Base-by-base conservation (phyloP, 202 grass and related monocot species). In the Carex arenaria region DNA sequence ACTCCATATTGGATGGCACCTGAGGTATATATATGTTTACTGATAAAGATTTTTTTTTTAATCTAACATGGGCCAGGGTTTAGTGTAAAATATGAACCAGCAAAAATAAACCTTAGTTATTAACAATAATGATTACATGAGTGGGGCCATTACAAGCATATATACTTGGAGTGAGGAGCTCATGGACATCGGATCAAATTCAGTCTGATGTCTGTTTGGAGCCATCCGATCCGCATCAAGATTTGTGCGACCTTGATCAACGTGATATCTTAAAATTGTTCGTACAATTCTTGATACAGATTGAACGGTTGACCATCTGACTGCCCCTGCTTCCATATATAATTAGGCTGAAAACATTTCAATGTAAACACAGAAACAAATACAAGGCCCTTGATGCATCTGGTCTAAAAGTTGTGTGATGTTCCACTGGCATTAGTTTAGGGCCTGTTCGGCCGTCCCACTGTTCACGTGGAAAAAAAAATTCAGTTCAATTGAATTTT, bases 1-100 rank as follows among this genome's bases (percentile, higher is more conserved):
- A 97, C 94, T 73, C 92, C 94, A 20, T 94, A 97, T 63, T 97
- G 92, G 94, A 97, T 97, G 94, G 94, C 94, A 4, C 94, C 94
- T 13, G 94, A 97, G 88, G 80, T 81, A 30, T 49, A 43, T 73
- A 43, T 73, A 8, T 56, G 18, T 59, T 8, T 2, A 59, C 56
- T 55, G 26, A 18, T 54, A 54, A 28, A 6, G 26, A 26, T 26
- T 26, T 26, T 3, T 9, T 15, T 54, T 54, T 30, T 4, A 4
- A 76, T 3, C 52, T 77, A 57, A 56, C n/a, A 73, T 28, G 0
- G 11, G 43, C 18, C 0, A 3, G 38, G 2, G 10, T 18, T 71
- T 18, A 71, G 11, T 10, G 40, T 23, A 47, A 4, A 43, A 71
- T 47, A 47, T 71, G 23, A 71, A 22, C 5, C 1, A 7, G 42